A percentile compares a stretch with the other conserved stretches of the same genome.
Conservation (phyloP, 2,329 filamentous ascomycete genomes). For the Tetracladium maxilliforme region DNA sequence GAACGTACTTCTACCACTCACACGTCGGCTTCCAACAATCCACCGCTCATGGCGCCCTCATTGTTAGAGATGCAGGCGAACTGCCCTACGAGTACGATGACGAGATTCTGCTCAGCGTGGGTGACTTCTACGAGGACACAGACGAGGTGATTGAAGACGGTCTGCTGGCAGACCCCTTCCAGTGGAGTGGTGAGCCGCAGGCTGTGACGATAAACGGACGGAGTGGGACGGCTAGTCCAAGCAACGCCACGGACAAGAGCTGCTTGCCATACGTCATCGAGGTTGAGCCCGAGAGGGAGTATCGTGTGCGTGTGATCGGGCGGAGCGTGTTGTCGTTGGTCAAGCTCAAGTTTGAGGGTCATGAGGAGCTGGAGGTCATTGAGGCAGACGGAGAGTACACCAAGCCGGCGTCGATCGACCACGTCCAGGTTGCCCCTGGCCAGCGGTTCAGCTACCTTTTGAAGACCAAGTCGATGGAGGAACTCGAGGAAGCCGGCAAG, state of each 20-base stretch:
- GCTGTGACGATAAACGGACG: conserved; percentile 43
- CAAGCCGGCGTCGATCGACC: conserved; percentile 18
- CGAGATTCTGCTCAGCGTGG: conserved; percentile 37
- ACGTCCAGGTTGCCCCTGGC: conserved; percentile 30
- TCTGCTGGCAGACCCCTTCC: conserved; percentile 30
- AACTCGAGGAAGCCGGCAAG: too few relatives aligned
- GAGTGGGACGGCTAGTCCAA: conserved; percentile 16
- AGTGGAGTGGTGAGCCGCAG: conserved; percentile 43
- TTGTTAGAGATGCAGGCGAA: too few relatives aligned
- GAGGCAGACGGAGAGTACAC: conserved; percentile 39
- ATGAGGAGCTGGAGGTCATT: conserved; percentile 40
- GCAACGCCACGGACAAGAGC: too few relatives aligned
- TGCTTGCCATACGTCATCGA: conserved; percentile 33
- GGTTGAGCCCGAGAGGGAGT: conserved; percentile 43
- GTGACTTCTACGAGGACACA: conserved; percentile 40
- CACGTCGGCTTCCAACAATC: too few relatives aligned
- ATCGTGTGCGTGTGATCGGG: conserved; percentile 46
- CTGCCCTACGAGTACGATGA: conserved; percentile 50
- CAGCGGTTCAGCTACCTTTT: conserved; percentile 35
- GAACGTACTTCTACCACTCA: too few relatives aligned
- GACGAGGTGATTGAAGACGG: conserved; percentile 35
- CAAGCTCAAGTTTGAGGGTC: conserved; percentile 38
- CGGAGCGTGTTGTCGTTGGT: conserved; percentile 36
- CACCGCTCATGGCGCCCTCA: too few relatives aligned
- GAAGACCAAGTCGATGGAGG: conserved; percentile 19